Evolutionary conservation across 257 asterid species (phyloP).

Genomic region (Rhazya stricta): DNA sequence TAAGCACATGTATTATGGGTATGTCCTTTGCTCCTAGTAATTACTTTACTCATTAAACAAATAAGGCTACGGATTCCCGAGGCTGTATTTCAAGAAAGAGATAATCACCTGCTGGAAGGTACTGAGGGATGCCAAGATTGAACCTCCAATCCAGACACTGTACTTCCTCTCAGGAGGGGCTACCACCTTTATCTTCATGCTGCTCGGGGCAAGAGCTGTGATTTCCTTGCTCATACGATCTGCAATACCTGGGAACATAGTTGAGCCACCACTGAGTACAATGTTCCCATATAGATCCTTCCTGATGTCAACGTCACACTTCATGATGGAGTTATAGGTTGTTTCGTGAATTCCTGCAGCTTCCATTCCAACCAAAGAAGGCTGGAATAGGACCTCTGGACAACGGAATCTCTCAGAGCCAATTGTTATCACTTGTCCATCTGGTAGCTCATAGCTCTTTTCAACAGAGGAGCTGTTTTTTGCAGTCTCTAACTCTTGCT

Average conservation of each 20-base stretch:
- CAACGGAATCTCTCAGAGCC: slow-evolving; percentile 44
- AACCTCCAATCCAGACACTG: slow-evolving; percentile 78
- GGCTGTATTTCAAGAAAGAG: not conserved
- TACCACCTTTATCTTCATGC: slow-evolving; percentile 64
- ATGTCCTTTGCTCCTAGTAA: not conserved
- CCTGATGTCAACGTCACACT: slow-evolving; percentile 45
- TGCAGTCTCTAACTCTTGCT: slow-evolving; percentile 35
- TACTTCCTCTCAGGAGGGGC: slow-evolving; percentile 71
- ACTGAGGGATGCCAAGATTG: slow-evolving; percentile 59
- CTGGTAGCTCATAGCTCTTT: slow-evolving; percentile 42
- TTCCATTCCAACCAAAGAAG: slow-evolving; percentile 31
- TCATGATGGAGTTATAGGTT: slow-evolving; percentile 55
- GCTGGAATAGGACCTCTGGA: slow-evolving; percentile 43
- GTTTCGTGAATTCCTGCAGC: slow-evolving; percentile 31
- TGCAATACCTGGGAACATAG: slow-evolving; percentile 68
- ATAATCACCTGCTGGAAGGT: slow-evolving; percentile 61
- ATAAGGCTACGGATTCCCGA: not conserved
- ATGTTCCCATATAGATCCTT: slow-evolving; percentile 65
- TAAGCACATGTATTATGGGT: too few species aligned
- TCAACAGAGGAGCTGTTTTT: slow-evolving; percentile 30
- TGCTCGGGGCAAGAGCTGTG: slow-evolving; percentile 57
- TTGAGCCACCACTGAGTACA: slow-evolving; percentile 70
- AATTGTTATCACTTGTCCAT: slow-evolving; percentile 40
- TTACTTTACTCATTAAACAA: too few species aligned
- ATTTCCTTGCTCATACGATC: slow-evolving; percentile 73